Percentiles rank a stretch among this genome's conserved stretches.
Evolutionary conservation across 208 protist species (phyloP).

Genomic region (Crithidia sp.): DNA sequence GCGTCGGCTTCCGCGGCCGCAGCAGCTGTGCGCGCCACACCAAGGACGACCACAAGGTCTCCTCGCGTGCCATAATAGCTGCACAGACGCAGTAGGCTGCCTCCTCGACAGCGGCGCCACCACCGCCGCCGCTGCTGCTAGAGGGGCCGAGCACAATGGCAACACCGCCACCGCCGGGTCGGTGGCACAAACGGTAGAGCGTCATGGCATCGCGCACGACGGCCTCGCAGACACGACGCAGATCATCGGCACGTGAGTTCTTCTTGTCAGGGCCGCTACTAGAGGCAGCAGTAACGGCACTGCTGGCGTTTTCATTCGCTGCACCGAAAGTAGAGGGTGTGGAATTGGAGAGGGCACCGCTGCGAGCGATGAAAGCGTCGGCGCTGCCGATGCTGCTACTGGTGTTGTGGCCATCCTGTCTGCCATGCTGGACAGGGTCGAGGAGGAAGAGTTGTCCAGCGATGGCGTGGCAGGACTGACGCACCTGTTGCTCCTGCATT

Average conservation of each 20-base stretch:
- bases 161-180: slow-evolving; percentile 30
- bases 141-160: slow-evolving; percentile 16
- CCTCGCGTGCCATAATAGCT: slow-evolving; percentile 42
- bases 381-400: background rate
- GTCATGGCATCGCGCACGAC: slow-evolving; percentile 51
- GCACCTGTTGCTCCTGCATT: slow-evolving; percentile 72
- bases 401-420: background rate
- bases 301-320: background rate
- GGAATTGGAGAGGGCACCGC: too few species aligned
- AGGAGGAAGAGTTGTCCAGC: slow-evolving; percentile 54
- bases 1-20: slow-evolving; percentile 45
- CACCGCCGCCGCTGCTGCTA: slow-evolving; percentile 14
- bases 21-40: slow-evolving; percentile 45
- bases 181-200: slow-evolving; percentile 66
- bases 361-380: too few species aligned
- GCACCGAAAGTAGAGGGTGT: background rate
- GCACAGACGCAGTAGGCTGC: slow-evolving; percentile 74
- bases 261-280: background rate
- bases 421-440: background rate
- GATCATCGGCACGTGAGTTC: slow-evolving; percentile 9
- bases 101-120: slow-evolving; percentile 46
- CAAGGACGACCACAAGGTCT: slow-evolving; percentile 51
- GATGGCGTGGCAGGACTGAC: slow-evolving; percentile 38
- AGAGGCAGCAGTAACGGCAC: background rate
- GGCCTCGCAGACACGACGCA: slow-evolving; percentile 28